Evolutionary conservation across 345 rosid species (phyloP).

Genomic region (Laguncularia racemosa): DNA sequence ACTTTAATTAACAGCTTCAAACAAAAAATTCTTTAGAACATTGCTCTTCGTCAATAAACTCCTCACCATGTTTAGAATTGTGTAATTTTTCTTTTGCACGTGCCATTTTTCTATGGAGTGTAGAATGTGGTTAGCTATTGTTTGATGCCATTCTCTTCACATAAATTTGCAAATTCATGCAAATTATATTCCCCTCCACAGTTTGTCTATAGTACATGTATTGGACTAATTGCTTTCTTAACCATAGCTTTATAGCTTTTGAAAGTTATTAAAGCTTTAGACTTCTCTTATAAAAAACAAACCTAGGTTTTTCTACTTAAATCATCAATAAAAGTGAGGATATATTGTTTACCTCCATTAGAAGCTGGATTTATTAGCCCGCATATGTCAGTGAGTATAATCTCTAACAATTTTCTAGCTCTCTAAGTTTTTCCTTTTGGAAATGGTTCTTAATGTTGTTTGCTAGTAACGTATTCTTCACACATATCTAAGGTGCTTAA

Average conservation of each 20-base stretch:
- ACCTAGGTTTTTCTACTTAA: neutral
- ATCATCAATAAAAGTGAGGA: neutral
- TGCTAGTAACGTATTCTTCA: neutral
- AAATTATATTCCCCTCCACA: neutral
- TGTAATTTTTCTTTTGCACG: neutral
- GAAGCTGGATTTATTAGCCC: neutral
- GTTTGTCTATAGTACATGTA: neutral
- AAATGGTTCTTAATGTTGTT: neutral
- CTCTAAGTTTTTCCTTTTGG: neutral
- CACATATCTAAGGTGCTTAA: neutral
- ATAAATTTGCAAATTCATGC: neutral
- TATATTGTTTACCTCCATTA: neutral
- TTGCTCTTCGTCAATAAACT: too few species aligned
- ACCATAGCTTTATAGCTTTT: neutral
- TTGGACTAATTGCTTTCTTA: neutral
- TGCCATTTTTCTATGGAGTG: slow-evolving; percentile 1
- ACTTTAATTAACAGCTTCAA: too few species aligned
- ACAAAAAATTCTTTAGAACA: too few species aligned
- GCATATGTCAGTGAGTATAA: neutral
- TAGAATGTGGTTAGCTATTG: neutral
- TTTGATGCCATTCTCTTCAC: neutral
- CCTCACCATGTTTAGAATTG: too few species aligned
- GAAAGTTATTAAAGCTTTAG: neutral
- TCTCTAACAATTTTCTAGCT: neutral
- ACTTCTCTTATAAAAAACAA: slow-evolving; percentile 2